These are phyloP conservation scores for Hansenula anomala DNA, from an alignment of 1,139 yeast genomes.

Conservation along the genomic window DNA sequence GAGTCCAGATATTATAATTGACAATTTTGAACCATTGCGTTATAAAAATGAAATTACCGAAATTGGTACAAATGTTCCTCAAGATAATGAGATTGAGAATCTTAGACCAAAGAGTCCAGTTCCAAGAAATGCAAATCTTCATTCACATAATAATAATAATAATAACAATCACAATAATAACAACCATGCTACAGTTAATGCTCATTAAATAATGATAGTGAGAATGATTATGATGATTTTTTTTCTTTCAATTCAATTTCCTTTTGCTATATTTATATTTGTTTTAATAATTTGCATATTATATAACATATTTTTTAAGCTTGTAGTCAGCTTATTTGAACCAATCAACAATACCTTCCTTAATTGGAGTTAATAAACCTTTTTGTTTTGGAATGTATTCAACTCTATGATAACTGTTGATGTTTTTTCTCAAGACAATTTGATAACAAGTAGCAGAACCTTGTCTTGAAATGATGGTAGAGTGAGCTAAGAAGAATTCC, in stretches of 20 bases:
- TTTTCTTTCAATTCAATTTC: no score
- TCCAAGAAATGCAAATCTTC: constrained; percentile 20
- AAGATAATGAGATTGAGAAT: constrained; percentile 66
- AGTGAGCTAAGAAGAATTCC: constrained; percentile 84
- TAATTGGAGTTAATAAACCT: constrained; percentile 66
- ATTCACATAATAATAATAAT: constrained; percentile 6
- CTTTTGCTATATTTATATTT: no score
- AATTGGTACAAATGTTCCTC: constrained; percentile 53
- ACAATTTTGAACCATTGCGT: constrained; percentile 55
- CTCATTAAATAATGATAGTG: no score
- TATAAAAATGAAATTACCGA: constrained; percentile 38
- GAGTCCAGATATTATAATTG: constrained; percentile 75
- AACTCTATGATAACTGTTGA: constrained; percentile 79
- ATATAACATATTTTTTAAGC: no score
- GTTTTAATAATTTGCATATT: no score
- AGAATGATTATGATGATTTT: not conserved
- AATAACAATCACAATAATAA: no score
- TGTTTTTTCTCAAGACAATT: constrained; percentile 84
- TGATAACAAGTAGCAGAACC: constrained; percentile 93
- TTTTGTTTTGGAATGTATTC: constrained; percentile 76
- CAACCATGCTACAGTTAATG: constrained; percentile 3
- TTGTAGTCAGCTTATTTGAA: constrained; percentile 33
- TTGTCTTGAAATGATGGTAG: constrained; percentile 84
- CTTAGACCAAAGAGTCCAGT: constrained; percentile 82
- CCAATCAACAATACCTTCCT: constrained; percentile 46